Conservation (phyloP, 441 rosid genomes). For the Sinapis alba region DNA sequence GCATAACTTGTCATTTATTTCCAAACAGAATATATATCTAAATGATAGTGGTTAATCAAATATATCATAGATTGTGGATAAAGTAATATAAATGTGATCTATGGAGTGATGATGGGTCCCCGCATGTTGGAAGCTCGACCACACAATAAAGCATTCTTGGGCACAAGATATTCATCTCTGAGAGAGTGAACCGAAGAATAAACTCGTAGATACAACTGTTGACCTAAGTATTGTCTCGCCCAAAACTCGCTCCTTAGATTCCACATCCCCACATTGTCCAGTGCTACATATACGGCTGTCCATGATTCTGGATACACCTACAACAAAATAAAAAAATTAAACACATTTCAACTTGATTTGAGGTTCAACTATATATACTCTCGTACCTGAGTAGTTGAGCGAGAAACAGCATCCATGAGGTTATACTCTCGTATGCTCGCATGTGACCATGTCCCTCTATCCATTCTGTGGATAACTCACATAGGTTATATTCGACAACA, state of each 20-base stretch:
- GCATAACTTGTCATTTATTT: not conserved
- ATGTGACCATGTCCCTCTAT: constrained; percentile 58
- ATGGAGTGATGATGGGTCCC: constrained; percentile 8
- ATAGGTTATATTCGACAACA: not conserved
- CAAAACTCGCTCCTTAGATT: constrained; percentile 65
- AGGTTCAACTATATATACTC: not conserved
- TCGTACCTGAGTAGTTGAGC: constrained; percentile 63
- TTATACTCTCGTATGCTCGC: constrained; percentile 59
- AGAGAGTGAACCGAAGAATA: constrained; percentile 44
- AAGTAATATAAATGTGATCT: not conserved
- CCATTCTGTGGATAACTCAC: constrained; percentile 49
- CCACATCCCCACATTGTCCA: constrained; percentile 83
- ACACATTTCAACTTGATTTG: not conserved
- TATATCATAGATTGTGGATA: not conserved
- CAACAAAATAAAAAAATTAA: not conserved
- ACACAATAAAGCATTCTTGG: constrained; percentile 58
- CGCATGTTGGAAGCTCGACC: constrained; percentile 48
- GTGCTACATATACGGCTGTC: constrained; percentile 66
- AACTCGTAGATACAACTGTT: constrained; percentile 65
- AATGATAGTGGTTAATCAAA: not conserved
- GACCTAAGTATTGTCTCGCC: constrained; percentile 76
- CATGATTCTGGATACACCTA: constrained; percentile 78
- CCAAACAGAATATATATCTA: not conserved
- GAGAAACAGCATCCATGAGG: constrained; percentile 62
- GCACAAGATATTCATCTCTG: constrained; percentile 57